These are phyloP conservation scores for Biscogniauxia marginata DNA, from an alignment of 2,329 filamentous ascomycete genomes.

Conservation along the genomic window DNA sequence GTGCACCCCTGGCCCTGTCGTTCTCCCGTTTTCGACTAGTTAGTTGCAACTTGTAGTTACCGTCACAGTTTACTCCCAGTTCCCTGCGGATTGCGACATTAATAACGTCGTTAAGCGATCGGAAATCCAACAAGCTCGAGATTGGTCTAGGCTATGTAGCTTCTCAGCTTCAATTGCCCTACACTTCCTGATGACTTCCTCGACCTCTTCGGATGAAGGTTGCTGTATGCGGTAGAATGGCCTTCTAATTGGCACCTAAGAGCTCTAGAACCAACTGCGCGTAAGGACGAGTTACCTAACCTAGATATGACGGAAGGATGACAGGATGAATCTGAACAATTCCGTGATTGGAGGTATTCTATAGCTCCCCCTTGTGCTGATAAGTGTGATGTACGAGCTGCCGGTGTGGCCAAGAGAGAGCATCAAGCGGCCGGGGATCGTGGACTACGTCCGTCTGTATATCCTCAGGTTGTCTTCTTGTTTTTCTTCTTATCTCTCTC, in stretches of 20 bases:
- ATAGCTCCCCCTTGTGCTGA: too few relatives aligned
- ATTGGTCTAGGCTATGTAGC: not conserved
- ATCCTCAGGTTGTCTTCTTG: not conserved
- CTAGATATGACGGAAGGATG: too few relatives aligned
- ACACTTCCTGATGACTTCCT: not conserved
- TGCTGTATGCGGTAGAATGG: not conserved
- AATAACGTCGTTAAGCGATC: not conserved
- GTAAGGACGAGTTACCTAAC: too few relatives aligned
- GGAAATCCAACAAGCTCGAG: not conserved
- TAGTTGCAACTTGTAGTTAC: too few relatives aligned
- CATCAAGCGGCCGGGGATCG: too few relatives aligned
- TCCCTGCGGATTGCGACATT: not conserved
- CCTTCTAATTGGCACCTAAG: not conserved
- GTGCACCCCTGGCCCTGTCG: not conserved
- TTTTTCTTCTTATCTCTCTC: not conserved
- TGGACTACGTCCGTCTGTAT: too few relatives aligned
- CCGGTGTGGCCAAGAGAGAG: too few relatives aligned
- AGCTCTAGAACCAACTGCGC: not conserved
- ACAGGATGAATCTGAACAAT: too few relatives aligned
- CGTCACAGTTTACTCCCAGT: not conserved
- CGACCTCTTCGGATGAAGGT: not conserved
- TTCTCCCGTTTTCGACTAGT: not conserved
- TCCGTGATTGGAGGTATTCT: too few relatives aligned
- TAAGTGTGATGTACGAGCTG: too few relatives aligned
- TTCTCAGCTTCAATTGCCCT: not conserved